phyloP scores from a whole-genome alignment of 2,329 filamentous ascomycete species.

The Tolypocladium nubicola region DNA sequence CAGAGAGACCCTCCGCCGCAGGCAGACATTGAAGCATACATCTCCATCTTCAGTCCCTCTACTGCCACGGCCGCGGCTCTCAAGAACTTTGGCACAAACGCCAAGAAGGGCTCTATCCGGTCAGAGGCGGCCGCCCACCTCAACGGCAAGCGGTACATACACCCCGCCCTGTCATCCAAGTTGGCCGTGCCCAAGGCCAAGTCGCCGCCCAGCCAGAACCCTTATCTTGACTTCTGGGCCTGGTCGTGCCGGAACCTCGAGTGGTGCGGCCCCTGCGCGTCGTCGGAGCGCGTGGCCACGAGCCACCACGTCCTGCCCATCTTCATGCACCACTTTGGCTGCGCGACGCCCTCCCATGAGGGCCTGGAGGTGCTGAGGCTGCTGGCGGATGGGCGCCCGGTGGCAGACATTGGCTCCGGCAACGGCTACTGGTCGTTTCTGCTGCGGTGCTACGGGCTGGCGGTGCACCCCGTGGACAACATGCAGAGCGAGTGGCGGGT shows the following conservation, averaged over 20 bases:
- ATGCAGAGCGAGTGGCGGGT: constrained; percentile 58
- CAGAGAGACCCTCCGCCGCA: constrained; percentile 37
- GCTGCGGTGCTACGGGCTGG: constrained; percentile 48
- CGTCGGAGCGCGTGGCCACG: constrained; percentile 39
- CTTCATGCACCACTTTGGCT: constrained; percentile 72
- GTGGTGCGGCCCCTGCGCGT: constrained; percentile 50
- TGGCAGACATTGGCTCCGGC: constrained; percentile 60
- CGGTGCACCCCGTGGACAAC: constrained; percentile 54
- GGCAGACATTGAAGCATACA: constrained; percentile 55
- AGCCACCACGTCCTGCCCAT: constrained; percentile 62
- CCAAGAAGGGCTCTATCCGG: constrained; percentile 51
- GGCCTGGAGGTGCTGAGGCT: constrained; percentile 48
- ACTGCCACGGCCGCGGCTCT: constrained; percentile 52
- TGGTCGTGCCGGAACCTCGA: constrained; percentile 55
- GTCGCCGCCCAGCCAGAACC: constrained; percentile 40
- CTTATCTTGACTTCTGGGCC: constrained; percentile 56
- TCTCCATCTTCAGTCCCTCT: constrained; percentile 51
- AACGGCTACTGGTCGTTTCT: constrained; percentile 70
- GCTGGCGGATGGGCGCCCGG: constrained; percentile 38
- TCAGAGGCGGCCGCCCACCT: constrained; percentile 46
- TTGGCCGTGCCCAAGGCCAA: constrained; percentile 36
- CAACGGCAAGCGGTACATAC: constrained; percentile 37
- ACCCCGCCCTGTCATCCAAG: constrained; percentile 26
- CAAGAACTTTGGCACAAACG: constrained; percentile 52
- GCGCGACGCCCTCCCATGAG: constrained; percentile 58